Evolutionary conservation across 148 eudicot genomes (phyloP), one percentile per base, ranked within the genome.

Genomic region (Selenicereus undatus): DNA sequence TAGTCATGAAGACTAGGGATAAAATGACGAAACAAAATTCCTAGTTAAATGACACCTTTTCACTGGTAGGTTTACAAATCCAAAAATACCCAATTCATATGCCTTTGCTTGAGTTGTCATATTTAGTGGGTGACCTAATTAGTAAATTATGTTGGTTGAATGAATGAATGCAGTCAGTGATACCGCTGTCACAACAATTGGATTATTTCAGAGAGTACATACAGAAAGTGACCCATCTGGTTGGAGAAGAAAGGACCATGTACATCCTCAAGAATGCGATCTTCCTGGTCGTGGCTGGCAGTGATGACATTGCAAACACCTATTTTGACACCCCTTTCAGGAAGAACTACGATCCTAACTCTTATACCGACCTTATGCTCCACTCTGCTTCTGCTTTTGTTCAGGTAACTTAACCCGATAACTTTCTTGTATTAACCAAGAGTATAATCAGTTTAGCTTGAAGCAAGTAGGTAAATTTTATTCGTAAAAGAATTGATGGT

Each of bases 221-320:
- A 78, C 80, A 30, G 65, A 91, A 85, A 83, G 77, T 93, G 43
- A 83, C 78, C 54, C 45, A 20, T 56, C 21, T 87, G 11, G 90
- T 86, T 24, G 97, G 94, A 70, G 90, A 86, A 45, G 89, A 87
- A 11, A 74, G 76, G 76, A 64, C 86, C 8, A 60, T 79, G 4
- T 75, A 69, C 76, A 86, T 93, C 0, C 21, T 93, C 27, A 60
- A 45, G 20, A 87, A 90, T 39, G 83, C 88, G 69, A 27, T 91
- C 26, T 76, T 20, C 71, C 8, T 83, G 12, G 69, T 90, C 18
- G 97, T 87, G 3, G 81, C 86, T 7, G 94, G 94, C 76, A 90
- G 93, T 79, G 88, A 91, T 71, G 97, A 93, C 72, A 84, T 91
- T 18, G 87, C 94, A 30, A 91, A 90, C 66, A 90, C 93, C 29